Evolutionary conservation across 2,329 filamentous ascomycete genomes (phyloP).

Genomic region (Rhynchosporium agropyri): DNA sequence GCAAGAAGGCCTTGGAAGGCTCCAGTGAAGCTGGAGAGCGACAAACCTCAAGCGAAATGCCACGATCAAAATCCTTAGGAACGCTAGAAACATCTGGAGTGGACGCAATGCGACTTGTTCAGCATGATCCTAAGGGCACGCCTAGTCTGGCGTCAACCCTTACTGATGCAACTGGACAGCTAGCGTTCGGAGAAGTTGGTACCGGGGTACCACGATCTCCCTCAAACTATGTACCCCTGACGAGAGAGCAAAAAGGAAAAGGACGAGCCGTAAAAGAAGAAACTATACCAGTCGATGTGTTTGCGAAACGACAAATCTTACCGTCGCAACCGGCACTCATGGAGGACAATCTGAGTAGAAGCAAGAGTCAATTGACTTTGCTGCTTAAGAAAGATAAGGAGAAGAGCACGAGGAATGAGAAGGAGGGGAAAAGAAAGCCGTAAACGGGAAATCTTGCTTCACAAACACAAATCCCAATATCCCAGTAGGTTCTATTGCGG

Average conservation of each 20-base stretch:
- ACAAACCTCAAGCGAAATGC: constrained; percentile 19
- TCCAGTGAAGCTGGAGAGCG: constrained; percentile 1
- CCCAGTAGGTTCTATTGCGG: background rate
- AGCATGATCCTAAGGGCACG: constrained; percentile 33
- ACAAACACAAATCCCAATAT: constrained; percentile 1
- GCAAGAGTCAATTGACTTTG: constrained; percentile 62
- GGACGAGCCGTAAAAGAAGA: constrained; percentile 29
- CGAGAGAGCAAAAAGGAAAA: constrained; percentile 34
- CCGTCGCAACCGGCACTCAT: constrained; percentile 20
- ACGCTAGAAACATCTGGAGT: background rate
- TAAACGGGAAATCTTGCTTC: background rate
- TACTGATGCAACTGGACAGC: constrained; percentile 33
- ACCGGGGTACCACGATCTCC: background rate
- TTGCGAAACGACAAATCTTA: constrained; percentile 37
- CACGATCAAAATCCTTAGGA: constrained; percentile 21
- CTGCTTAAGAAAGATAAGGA: constrained; percentile 54
- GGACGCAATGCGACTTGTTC: constrained; percentile 25
- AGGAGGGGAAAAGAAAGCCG: constrained; percentile 16
- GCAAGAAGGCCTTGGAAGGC: background rate
- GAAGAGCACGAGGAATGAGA: constrained; percentile 36
- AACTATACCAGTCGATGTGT: constrained; percentile 27
- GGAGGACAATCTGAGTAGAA: constrained; percentile 53
- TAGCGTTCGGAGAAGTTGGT: constrained; percentile 27
- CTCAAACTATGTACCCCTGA: constrained; percentile 2
- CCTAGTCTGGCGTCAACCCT: constrained; percentile 37